These are phyloP conservation scores for Phialophora macrospora DNA, from an alignment of 2,329 filamentous ascomycete genomes.

Conservation along the genomic window DNA sequence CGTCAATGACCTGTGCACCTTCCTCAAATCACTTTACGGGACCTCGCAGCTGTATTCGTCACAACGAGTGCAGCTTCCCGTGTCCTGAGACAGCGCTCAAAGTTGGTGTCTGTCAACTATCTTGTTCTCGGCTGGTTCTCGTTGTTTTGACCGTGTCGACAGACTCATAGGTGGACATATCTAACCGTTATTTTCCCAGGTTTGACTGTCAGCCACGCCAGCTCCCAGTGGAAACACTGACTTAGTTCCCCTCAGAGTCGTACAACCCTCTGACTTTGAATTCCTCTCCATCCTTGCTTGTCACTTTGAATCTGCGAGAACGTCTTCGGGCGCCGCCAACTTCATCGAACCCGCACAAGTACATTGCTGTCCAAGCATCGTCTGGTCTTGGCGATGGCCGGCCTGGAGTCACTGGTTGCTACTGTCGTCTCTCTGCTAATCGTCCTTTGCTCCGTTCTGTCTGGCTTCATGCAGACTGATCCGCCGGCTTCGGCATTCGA, in stretches of 20 bases:
- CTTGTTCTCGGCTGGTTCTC: slow-evolving; percentile 6
- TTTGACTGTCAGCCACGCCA: slow-evolving; percentile 5
- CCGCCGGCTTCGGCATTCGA: background rate
- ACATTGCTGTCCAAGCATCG: slow-evolving; percentile 1
- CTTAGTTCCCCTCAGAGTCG: slow-evolving; percentile 11
- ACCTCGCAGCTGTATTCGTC: slow-evolving; percentile 23
- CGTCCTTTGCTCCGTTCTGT: background rate
- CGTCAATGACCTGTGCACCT: background rate
- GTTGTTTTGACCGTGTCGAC: background rate
- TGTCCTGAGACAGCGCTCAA: slow-evolving; percentile 19
- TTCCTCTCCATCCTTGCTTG: slow-evolving; percentile 27
- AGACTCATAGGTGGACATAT: background rate
- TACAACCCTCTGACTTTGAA: slow-evolving; percentile 36
- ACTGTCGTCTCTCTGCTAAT: background rate
- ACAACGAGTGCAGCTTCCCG: slow-evolving; percentile 18
- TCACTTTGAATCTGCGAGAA: slow-evolving; percentile 24
- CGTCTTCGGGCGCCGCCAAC: slow-evolving; percentile 19
- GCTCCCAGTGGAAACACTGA: background rate
- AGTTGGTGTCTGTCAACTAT: slow-evolving; percentile 15
- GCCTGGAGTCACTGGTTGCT: background rate
- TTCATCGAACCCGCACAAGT: slow-evolving; percentile 9
- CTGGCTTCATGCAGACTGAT: background rate
- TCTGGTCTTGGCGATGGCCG: slow-evolving; percentile 1
- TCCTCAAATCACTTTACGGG: slow-evolving; percentile 11
- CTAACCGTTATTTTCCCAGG: slow-evolving; percentile 12